Evolutionary conservation across 202 grass and related monocot species (phyloP), one percentile per base, ranked within the genome.

Genomic region (Carex arenaria): DNA sequence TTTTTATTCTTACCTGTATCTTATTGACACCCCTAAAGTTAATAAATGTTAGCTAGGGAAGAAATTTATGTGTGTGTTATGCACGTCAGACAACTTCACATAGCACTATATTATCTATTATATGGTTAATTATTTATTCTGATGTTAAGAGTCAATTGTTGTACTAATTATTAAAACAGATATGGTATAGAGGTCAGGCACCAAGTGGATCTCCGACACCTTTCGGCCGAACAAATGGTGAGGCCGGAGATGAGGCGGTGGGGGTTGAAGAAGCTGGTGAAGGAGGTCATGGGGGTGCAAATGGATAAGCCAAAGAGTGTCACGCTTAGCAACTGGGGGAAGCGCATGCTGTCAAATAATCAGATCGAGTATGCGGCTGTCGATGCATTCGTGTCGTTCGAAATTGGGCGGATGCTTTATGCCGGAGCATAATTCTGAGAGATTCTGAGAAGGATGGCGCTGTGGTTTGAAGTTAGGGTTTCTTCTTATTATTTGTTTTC

Each of bases 311-410:
- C 87, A 9, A 47, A 54, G 2, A 4, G 26, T 12, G 87, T 93
- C 6, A 76, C 36, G 10, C n/a, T 88, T 20, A 89, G 89, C 89
- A 68, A 64, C 19, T 96, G 90, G 93, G 89, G 76, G 20, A 67
- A 42, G 1, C 6, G 0, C 12, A 0, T 1, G 2, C 85, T 96
- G 18, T 52, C 81, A 7, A 0, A 1, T 1, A 62, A 86, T 0
- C 93, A 96, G 72, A 43, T 91, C 45, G 38, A 17, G 64, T 91
- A 96, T 85, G 93, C 90, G 4, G 85, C 83, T 74, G 53, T 43
- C 34, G 90, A 96, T 59, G 90, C 89, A 1, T 96, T 96, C 78
- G 10, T 63, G 0, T 96, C 93, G 1, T 89, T 89, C 23, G 85
- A 91, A 81, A 80, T 91, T 19, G 90, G 83, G 54, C 68, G 84